Evolutionary conservation across 1,284 basidiomycete genomes (phyloP), one percentile per base, ranked within the genome.

Genomic region (Cerioporus squamosus): DNA sequence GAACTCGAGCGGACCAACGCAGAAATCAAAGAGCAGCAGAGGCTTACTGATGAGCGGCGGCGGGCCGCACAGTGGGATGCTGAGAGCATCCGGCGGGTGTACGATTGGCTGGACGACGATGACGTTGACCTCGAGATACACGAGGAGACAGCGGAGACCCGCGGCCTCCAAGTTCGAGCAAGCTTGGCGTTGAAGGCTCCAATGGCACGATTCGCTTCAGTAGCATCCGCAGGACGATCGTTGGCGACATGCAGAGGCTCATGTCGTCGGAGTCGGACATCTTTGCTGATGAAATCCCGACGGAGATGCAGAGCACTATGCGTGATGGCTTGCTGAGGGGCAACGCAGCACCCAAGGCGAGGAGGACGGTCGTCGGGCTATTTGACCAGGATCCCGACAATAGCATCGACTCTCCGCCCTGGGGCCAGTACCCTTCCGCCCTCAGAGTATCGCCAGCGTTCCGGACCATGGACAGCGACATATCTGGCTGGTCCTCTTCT

Each of bases 1-100:
- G 93, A 95, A 69, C 78, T 95, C 0, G 89, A 94, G 68, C 79
- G 88, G 56, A 82, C 90, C 12, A 93, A 97, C 68, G 64, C 79
- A 17, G 79, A 83, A 61, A 92, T 96, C 61, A 75, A 85, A 44
- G 77, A 82, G 60, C 84, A 93, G 69, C 89, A 93, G 67, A 72
- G 72, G 1, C 81, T 83, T 60, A 89, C 91, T 1, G 76, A 81
- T 15, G 74, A 75, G 26, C 84, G 86, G 55, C 75, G 93, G 23
- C 80, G 81, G n/a, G 80, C 82, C 4, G 89, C 90, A 8, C 86
- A 88, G 61, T 78, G 80, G 55, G 91, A 94, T 63, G 86, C 87
- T 1, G 83, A 87, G 47, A 83, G 81, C 48, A 89, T 94, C 57
- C 81, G 81, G 46, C 81, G 81, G 50, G 79, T 86, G 5, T 94